Evolutionary conservation across 2,329 filamentous ascomycete genomes (phyloP), one percentile per base, ranked within the genome.

Genomic region (Pestalotiopsis sp.): DNA sequence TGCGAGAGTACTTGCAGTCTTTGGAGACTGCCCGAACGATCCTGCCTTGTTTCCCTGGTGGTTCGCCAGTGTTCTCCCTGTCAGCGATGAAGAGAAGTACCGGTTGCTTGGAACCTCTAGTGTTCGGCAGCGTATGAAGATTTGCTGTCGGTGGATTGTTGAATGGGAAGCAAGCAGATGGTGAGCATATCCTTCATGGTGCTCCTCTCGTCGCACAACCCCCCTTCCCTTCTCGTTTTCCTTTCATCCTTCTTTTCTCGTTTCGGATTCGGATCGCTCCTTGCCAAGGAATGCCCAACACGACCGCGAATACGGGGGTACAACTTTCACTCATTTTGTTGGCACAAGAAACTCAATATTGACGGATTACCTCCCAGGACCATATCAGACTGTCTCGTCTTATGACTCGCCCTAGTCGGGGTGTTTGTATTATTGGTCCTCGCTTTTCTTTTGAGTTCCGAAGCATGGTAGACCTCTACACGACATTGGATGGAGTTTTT

Each of bases 1-100:
- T 67, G 86, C 90, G 56, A 88, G 91, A 9, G 90, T 95, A 41
- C 82, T 95, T 38, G 82, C 89, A 40, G 90, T 92, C 5, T 96
- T 95, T 72, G 94, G 94, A 13, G 89, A 92, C 68, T 91, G 91
- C 23, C 94, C 94, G 0, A 84, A 88, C 17, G 93, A 97, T 75
- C 90, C 93, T 0, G 90, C 90, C 3, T 79, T 89, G 1, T 96
- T 97, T 73, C 93, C 94, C 0, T 97, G 94, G 86, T 98, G 95
- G 95, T 92, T 97, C 73, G 94, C 92, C 11, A 93, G 90, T 75
- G 90, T 96, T 23, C 80, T 97, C 13, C 94, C 94, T 0, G 90
- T 96, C 49, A 86, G 88, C 14, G 92, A 96, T 31, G 83, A 89
- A 36, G 92, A 96, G 74, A 97, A 95, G 77, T 97, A 97, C 73